Base-by-base conservation (phyloP, 768 basidiomycete genomes). In the Tubosaeta sp. region DNA sequence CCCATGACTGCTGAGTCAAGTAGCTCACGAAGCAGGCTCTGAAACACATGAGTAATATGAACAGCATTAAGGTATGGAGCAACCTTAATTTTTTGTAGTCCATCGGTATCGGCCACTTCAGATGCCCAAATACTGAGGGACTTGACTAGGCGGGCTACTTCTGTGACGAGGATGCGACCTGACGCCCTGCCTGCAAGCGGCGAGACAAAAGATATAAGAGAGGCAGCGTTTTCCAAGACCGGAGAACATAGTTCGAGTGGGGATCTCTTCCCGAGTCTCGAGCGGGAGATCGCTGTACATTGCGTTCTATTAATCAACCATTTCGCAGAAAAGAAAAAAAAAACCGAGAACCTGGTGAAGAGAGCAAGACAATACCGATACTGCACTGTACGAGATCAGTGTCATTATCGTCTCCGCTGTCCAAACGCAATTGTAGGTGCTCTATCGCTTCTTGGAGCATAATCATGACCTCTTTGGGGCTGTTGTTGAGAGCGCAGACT, bases 401-500 rank as follows among this genome's bases (percentile, higher is more conserved):
- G 7, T 42, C 50, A 12, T 59, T 51, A 11, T 57, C 61, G 13
- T 59, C 58, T 22, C 49, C 48, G n/a, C n/a, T n/a, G 50, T 60
- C 48, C 35, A 52, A 25, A 48, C 16, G 38, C 6, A 43, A 48
- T 25, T 61, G 56, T 19, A 78, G 43, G 26, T 50, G 51, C 55
- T 76, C 78, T 29, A 72, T 50, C 8, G 56, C 58, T 56, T 76
- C 77, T 46, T 78, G 74, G 16, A 70, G 43, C 2, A 72, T 72
- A 45, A 78, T 71, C 37, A 76, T 46, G 22, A 72, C 54, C 57
- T 78, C 77, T 52, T 77, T 78, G 0, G 72, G 68, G 47, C 66
- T 78, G 12, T 57, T 59, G 2, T 62, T 46, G 35, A 55, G 44
- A 4, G 67, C 67, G 26, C 76, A 67, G 12, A 60, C 19, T n/a